Evolutionary conservation across 495 filamentous ascomycete species (phyloP).

Genomic region (Baudoinia panamericana): DNA sequence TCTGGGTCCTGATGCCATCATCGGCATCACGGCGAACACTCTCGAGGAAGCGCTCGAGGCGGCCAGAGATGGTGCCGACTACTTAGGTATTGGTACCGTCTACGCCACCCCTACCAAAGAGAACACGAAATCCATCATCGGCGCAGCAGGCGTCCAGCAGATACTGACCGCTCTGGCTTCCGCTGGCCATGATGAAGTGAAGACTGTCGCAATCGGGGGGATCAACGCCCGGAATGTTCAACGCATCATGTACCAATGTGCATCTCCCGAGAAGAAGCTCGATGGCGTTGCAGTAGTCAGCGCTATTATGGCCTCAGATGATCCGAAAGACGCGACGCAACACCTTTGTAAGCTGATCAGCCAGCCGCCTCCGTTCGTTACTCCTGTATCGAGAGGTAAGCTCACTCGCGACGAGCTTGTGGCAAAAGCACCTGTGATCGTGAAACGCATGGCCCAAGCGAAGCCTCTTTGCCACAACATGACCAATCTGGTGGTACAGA

Average conservation of each 20-base stretch:
- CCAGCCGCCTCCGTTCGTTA: slow-evolving; percentile 37
- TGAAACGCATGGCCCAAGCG: slow-evolving; percentile 43
- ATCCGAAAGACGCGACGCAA: slow-evolving; percentile 47
- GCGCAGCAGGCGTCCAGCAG: slow-evolving; percentile 57
- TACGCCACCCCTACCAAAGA: slow-evolving; percentile 71
- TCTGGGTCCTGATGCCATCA: slow-evolving; percentile 57
- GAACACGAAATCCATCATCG: slow-evolving; percentile 73
- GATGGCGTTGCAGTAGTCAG: slow-evolving; percentile 83
- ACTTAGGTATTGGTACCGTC: slow-evolving; percentile 49
- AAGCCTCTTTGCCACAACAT: slow-evolving; percentile 88
- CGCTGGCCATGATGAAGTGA: slow-evolving; percentile 18
- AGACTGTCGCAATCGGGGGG: slow-evolving; percentile 72
- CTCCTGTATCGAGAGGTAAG: slow-evolving; percentile 3
- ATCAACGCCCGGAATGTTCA: slow-evolving; percentile 70
- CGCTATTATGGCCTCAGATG: slow-evolving; percentile 62
- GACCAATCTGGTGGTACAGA: slow-evolving; percentile 88
- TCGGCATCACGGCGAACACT: slow-evolving; percentile 60
- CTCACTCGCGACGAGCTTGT: slow-evolving; percentile 30
- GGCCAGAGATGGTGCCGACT: slow-evolving; percentile 60
- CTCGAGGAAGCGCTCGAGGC: slow-evolving; percentile 54
- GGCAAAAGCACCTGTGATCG: slow-evolving; percentile 38
- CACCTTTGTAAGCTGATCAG: slow-evolving; percentile 41
- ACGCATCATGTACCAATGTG: slow-evolving; percentile 55
- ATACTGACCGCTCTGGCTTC: slow-evolving; percentile 50
- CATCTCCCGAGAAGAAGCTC: slow-evolving; percentile 38